Conservation (phyloP, 2,329 filamentous ascomycete genomes). For the Alternaria ethzedia region DNA sequence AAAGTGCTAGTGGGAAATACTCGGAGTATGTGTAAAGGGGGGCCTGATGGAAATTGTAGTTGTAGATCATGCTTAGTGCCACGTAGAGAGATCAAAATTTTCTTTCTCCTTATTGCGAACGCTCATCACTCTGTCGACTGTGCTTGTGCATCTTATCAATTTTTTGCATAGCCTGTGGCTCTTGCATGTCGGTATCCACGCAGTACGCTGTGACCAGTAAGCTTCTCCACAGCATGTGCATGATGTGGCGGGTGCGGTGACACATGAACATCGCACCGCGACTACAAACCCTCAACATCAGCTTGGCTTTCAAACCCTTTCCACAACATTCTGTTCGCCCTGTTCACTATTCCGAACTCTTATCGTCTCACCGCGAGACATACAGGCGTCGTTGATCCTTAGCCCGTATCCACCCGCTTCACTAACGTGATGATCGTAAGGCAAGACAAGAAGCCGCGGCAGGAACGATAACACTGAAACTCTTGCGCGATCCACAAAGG, state of each 20-base stretch:
- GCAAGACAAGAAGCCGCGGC: not conserved
- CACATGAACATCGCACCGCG: not conserved
- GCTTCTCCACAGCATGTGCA: not conserved
- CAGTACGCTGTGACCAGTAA: not conserved
- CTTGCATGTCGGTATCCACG: not conserved
- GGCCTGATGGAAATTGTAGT: not conserved
- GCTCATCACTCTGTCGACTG: not conserved
- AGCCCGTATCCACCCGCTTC: not conserved
- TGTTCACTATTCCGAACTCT: not conserved
- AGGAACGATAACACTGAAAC: not conserved
- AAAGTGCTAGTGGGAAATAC: slow-evolving; percentile 32
- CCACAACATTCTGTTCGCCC: slow-evolving; percentile 1
- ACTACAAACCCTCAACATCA: not conserved
- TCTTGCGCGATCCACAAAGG: not conserved
- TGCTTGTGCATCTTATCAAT: not conserved
- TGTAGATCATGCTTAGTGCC: not conserved
- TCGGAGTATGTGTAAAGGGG: not conserved
- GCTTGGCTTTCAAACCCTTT: not conserved
- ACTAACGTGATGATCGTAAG: slow-evolving; percentile 2
- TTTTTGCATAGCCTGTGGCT: not conserved
- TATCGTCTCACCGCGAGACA: not conserved
- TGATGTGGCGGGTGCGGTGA: not conserved
- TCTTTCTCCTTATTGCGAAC: not conserved
- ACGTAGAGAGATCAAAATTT: not conserved
- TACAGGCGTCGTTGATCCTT: not conserved